Percentiles rank a stretch among this genome's conserved stretches.
phyloP scores from a whole-genome alignment of 2,329 filamentous ascomycete genomes.

The Penicillium sp. region DNA sequence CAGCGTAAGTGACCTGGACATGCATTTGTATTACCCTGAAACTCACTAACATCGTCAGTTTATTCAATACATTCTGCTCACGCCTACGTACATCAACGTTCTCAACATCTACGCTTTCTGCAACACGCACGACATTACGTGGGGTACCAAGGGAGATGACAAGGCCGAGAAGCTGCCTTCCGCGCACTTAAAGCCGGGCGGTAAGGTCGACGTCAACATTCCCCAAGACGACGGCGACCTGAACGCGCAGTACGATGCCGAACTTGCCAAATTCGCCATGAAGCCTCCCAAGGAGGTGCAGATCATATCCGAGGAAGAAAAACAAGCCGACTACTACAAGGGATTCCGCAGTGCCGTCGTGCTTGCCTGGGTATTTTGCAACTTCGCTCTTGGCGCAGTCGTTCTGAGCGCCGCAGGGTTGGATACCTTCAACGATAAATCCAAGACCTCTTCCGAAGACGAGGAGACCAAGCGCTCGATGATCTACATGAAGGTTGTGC shows the following conservation, averaged over 20 bases:
- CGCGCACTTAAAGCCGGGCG: constrained; percentile 85
- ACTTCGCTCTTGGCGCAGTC: constrained; percentile 80
- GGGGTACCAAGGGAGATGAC: constrained; percentile 97
- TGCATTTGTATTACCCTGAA: background rate
- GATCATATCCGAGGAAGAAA: constrained; percentile 57
- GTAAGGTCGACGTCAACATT: constrained; percentile 85
- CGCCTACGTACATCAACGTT: constrained; percentile 95
- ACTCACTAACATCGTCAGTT: constrained; percentile 49
- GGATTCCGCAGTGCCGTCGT: constrained; percentile 91
- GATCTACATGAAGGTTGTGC: constrained; percentile 79
- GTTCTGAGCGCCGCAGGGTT: constrained; percentile 84
- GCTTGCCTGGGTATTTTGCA: constrained; percentile 92
- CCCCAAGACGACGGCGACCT: constrained; percentile 90
- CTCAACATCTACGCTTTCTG: constrained; percentile 99
- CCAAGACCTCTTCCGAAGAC: constrained; percentile 30
- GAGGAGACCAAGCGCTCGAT: constrained; percentile 59
- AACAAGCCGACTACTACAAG: constrained; percentile 97
- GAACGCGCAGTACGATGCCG: constrained; percentile 89
- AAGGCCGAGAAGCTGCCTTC: constrained; percentile 86
- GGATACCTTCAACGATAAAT: constrained; percentile 55
- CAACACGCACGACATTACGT: constrained; percentile 96
- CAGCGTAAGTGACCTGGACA: constrained; percentile 42
- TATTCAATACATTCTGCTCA: constrained; percentile 88
- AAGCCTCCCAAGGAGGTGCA: constrained; percentile 69
- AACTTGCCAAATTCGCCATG: constrained; percentile 66